Base-by-base conservation (phyloP, 495 filamentous ascomycete species). In the Xylaria scruposa region DNA sequence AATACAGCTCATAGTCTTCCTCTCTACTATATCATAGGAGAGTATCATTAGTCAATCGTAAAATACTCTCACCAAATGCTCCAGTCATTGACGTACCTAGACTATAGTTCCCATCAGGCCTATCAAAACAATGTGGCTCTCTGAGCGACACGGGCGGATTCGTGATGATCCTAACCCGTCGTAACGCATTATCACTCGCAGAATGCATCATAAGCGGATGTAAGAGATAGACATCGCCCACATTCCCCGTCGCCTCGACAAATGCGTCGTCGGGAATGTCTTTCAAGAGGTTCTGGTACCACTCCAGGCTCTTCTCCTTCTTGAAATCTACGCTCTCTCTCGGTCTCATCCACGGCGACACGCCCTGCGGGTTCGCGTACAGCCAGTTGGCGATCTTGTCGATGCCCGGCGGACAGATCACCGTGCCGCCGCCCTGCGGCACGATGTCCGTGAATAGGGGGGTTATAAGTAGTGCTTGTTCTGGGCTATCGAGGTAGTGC, bases 141-240 rank as follows among this genome's bases (percentile, higher is more conserved):
- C 84, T 90, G 51, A 93, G 76, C 33, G 83, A 84, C 0, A 92
- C 89, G 0, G 90, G 88, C 21, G 91, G 90, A 76, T 94, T 94
- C 54, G 90, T 94, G 78, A 93, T 93, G 73, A 93, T 88, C 19
- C 91, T 83, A 8, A 88, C 83, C 36, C 81, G 82, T 44, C 91
- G 83, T 68, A 88, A 73, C 67, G 86, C 82, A 73, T 93, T 93
- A 69, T 83, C 83, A 10, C 88, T 89, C 26, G 88, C 86, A 7
- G 87, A 88, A 79, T 93, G 91, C 70, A 92, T 80, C 90, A 92
- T 93, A n/a, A 93, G 80, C 58, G 91, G 91, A 73, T 93, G 91
- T 71, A 93, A 78, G 26, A 94, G 81, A 71, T 89, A 88, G 19
- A 93, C 90, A 74, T 94, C 91, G 17, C 91, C 91, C 2, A 86